Evolutionary conservation across 73 alveolate species (phyloP), one percentile per base, ranked within the genome.

Genomic region (Paramecium primaurelia): DNA sequence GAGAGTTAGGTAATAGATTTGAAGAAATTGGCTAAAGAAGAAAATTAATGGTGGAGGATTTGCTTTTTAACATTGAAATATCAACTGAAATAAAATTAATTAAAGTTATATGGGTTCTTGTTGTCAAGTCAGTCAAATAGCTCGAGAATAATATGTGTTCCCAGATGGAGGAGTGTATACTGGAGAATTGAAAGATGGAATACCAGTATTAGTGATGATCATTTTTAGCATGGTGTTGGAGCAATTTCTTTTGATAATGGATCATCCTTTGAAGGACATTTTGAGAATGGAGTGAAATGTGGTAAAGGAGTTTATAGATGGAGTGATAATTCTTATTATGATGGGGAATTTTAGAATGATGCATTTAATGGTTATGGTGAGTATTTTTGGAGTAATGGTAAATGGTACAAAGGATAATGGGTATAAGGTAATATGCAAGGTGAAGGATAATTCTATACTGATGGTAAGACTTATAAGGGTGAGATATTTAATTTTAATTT

Each of bases 11-110:
- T 5, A 84, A 34, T 89, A 68, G 34, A 93, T 96, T 25, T 92
- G 93, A 89, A 71, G 68, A 16, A 84, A 93, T 18, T 95, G 94
- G 5, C 97, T 97, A 49, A 96, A 92, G 34, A 94, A 94, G 88
- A 93, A 98, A 73, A 94, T 96, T 69, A 87, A 97, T 2, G 99
- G 98, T 30, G 98, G 98, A 45, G 98, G 98, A 18, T 96, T 94
- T 92, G 4, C 59, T 3, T 9, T 80, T 20, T 49, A 22, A 49
- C 20, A 47, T n/a, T 80, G 91, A 80, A 64, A 64, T 64, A 64
- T 64, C 84, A 64, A 64, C 84, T 64, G 84, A 64, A 64, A 64
- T 64, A 64, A 64, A 64, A 32, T 64, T 64, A 32, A 64, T 64
- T 64, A 64, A 64, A 64, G 36, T 54, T 54, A 4, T 1, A 64